These are phyloP conservation scores for Endocladia muricata DNA, from an alignment of 31 red algal genomes.

Conservation along the genomic window DNA sequence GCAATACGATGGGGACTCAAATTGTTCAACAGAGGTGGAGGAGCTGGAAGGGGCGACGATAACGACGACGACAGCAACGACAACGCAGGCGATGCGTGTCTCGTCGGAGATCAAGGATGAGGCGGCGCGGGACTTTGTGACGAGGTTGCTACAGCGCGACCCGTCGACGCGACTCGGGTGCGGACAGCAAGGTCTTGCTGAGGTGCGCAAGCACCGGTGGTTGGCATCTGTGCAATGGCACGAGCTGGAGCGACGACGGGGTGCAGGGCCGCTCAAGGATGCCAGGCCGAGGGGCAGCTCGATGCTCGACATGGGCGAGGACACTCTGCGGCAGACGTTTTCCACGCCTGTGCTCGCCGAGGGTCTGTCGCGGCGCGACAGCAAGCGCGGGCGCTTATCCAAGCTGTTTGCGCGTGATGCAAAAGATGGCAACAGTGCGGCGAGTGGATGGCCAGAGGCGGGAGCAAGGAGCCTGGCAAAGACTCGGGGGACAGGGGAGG, in stretches of 20 bases:
- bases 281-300: neutral
- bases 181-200: neutral
- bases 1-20: no score
- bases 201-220: neutral
- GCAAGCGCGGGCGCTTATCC: neutral
- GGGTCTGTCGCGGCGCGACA: neutral
- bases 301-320: neutral
- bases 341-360: neutral
- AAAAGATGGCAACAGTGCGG: neutral
- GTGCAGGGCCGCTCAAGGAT: neutral
- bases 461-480: neutral
- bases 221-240: neutral
- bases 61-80: neutral
- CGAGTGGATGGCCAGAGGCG: no score
- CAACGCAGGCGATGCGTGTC: neutral
- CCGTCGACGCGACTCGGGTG: neutral
- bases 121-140: neutral
- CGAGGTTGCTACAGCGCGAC: neutral
- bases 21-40: conserved; percentile 1
- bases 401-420: neutral
- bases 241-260: neutral
- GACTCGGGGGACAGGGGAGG: neutral
- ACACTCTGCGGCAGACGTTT: neutral
- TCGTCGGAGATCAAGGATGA: neutral
- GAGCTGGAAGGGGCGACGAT: neutral